Evolutionary conservation across 2,329 filamentous ascomycete species (phyloP), one percentile per base, ranked within the genome.

Genomic region (Metarhizium album): DNA sequence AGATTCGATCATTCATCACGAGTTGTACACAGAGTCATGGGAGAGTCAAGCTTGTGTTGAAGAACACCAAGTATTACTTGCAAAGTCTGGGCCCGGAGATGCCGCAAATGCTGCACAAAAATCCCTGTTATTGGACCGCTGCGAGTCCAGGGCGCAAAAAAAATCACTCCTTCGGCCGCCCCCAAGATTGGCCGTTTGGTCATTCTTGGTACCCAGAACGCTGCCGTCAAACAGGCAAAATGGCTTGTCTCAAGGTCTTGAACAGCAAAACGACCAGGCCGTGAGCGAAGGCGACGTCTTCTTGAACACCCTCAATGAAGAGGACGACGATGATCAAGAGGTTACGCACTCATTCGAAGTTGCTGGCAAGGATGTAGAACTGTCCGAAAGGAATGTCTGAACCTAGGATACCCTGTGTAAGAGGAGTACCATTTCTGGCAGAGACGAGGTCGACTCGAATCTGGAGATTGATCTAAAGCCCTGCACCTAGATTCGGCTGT

Each of bases 341-440:
- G 85, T 89, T 35, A 90, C 95, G 4, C 91, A 97, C 64, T 86
- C 90, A 1, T 97, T 98, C 61, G 87, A 97, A 62, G 94, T 98
- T 53, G 80, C 80, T 2, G 86, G 90, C 58, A 80, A 82, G 54
- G 82, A 83, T 43, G 90, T 96, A 42, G 90, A 95, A 78, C 78
- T 2, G 90, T 97, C 1, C 88, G 94, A 62, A 90, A 93, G 67
- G 85, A 89, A 53, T 97, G 93, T 62, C 79, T 95, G 48, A 85
- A 87, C 45, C 82, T 98, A 47, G 86, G 85, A 24, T 86, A 89
- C 55, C 93, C 93, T 3, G 84, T 95, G 8, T 79, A 96, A 8
- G 90, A 97, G 66, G 93, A 98, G 68, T 98, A 98, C 67, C 93
- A 98, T 66, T 98, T 97, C n/a, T 67, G 80, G 90, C 52, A 90